phyloP scores from a whole-genome alignment of 108 stramenopile genomes.

The Nitzschia inconspicua region DNA sequence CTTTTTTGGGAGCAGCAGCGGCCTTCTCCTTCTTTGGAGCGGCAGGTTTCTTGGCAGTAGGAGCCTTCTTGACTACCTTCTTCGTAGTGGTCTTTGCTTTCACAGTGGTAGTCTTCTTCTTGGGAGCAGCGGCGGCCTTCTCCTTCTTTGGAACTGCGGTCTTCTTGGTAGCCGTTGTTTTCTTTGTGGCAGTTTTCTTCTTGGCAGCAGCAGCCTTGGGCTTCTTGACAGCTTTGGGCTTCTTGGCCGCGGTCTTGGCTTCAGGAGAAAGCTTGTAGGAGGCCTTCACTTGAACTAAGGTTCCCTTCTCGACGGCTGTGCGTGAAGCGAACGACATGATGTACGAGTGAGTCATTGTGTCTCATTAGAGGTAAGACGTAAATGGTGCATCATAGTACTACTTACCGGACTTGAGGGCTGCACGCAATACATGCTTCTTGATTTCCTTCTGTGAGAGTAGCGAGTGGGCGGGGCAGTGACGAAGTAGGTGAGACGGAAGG shows the following conservation, averaged over 20 bases:
- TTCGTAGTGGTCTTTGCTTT: constrained; percentile 26
- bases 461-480: neutral
- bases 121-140: constrained; percentile 11
- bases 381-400: no score
- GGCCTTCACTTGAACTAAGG: constrained; percentile 60
- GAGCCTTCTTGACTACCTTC: neutral
- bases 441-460: constrained; percentile 39
- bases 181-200: constrained; percentile 41
- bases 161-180: constrained; percentile 33
- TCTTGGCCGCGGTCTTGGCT: constrained; percentile 55
- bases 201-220: constrained; percentile 23
- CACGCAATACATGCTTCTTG: constrained; percentile 62
- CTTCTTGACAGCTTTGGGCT: constrained; percentile 32
- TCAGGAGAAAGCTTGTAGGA: constrained; percentile 73
- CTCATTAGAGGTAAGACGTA: no score
- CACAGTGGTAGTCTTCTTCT: constrained; percentile 12
- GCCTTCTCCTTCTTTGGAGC: neutral
- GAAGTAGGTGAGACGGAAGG: neutral
- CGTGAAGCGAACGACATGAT: no score
- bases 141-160: constrained; percentile 2
- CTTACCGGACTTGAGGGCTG: constrained; percentile 73
- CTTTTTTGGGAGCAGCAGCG: neutral
- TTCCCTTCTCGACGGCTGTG: constrained; percentile 54
- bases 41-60: constrained; percentile 11
- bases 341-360: no score